Evolutionary conservation across 2,329 filamentous ascomycete genomes (phyloP).

Genomic region (Aspergillus fumigatus): DNA sequence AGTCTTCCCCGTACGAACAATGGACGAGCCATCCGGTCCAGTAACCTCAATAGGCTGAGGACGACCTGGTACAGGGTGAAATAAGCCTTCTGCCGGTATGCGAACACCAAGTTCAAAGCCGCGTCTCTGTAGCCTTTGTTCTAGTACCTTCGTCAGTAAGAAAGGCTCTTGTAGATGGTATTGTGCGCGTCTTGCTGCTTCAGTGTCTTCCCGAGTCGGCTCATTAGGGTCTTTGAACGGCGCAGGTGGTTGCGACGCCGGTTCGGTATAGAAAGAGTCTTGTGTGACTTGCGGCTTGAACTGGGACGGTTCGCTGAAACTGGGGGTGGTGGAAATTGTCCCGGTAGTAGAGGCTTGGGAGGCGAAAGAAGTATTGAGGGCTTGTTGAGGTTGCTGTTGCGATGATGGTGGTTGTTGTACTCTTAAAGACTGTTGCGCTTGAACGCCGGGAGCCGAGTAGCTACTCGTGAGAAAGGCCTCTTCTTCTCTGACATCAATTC

Average conservation of each 20-base stretch:
- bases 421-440: constrained; percentile 29
- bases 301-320: constrained; percentile 47
- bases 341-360: constrained; percentile 41
- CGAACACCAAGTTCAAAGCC: constrained; percentile 55
- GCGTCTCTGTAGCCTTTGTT: constrained; percentile 54
- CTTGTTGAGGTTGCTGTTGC: constrained; percentile 30
- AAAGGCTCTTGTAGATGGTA: constrained; percentile 73
- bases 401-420: constrained; percentile 39
- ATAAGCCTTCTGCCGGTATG: constrained; percentile 54
- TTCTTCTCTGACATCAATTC: constrained; percentile 81
- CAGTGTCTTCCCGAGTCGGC: constrained; percentile 58
- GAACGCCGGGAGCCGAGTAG: constrained; percentile 41
- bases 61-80: constrained; percentile 41
- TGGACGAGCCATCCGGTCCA: constrained; percentile 58
- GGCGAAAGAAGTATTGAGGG: constrained; percentile 38
- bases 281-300: constrained; percentile 54
- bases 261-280: constrained; percentile 60
- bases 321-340: constrained; percentile 37
- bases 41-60: constrained; percentile 47
- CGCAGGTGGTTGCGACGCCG: constrained; percentile 55
- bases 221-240: constrained; percentile 65
- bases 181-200: constrained; percentile 58
- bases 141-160: constrained; percentile 57
- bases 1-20: constrained; percentile 62
- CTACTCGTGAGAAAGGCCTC: constrained; percentile 70